phyloP scores from a whole-genome alignment of 106 monocot genomes.

The Xerophyta viscosa region DNA sequence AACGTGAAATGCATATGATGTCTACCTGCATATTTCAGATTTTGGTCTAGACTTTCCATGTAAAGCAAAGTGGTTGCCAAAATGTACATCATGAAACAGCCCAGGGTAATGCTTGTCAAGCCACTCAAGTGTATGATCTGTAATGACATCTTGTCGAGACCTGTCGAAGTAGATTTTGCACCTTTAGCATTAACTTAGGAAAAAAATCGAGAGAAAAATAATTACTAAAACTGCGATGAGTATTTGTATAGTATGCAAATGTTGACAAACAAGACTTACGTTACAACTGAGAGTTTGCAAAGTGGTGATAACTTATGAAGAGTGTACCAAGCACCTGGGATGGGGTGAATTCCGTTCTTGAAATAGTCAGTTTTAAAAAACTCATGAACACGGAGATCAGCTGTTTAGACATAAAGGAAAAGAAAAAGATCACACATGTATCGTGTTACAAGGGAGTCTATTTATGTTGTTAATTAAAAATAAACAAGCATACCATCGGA shows the following conservation, averaged over 20 bases:
- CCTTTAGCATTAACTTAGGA: too few relatives aligned
- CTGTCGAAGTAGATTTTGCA: conserved; percentile 38
- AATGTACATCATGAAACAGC: conserved; percentile 85
- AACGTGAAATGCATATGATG: too few relatives aligned
- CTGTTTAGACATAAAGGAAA: conserved; percentile 39
- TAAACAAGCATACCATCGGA: conserved; percentile 56
- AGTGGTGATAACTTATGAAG: conserved; percentile 59
- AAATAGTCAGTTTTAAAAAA: conserved; percentile 86
- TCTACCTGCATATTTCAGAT: conserved; percentile 99
- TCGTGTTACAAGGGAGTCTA: too few relatives aligned
- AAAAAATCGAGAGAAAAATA: too few relatives aligned
- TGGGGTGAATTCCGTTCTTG: conserved; percentile 74
- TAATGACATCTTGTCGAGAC: conserved; percentile 89
- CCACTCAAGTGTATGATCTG: conserved; percentile 85
- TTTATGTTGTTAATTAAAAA: too few relatives aligned
- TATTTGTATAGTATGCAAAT: too few relatives aligned
- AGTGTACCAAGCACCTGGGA: conserved; percentile 62
- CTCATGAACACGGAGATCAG: conserved; percentile 84
- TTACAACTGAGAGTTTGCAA: conserved; percentile 79
- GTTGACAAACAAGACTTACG: conserved; percentile 57
- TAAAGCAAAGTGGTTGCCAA: conserved; percentile 97
- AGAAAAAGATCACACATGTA: background rate
- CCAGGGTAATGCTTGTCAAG: conserved; percentile 75
- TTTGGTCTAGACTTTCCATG: conserved; percentile 79
- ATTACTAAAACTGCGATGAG: too few relatives aligned